Base-by-base conservation (phyloP, 768 basidiomycete genomes). In the Termitomyces bulborhizus region DNA sequence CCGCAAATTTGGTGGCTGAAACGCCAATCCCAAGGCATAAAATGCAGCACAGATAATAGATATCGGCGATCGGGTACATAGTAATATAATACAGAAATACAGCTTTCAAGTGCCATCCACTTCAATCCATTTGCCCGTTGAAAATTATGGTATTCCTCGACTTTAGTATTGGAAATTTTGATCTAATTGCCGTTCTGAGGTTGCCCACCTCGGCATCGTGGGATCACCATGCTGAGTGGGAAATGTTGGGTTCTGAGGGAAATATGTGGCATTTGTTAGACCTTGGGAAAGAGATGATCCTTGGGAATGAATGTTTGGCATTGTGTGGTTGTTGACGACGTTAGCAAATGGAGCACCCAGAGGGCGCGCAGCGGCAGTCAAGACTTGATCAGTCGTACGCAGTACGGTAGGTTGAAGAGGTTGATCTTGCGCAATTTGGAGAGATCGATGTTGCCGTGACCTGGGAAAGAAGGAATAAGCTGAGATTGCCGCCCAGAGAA, bases 101-200 rank as follows among this genome's bases (percentile, higher is more conserved):
- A 48, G 29, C 21, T 18, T 15, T 55, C 18, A 34, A 11, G 6
- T 34, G 34, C 29, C 29, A 45, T 43, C 29, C 32, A 27, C 34
- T 34, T 32, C 31, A 8, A 32, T 32, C 31, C 31, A 8, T 18
- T 37, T 24, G 15, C 37, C 18, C 5, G 26, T 32, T 8, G n/a
- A 9, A 54, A 42, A 51, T 29, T 29, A 1, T 29, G 31, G 34
- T 18, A 15, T 43, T 53, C 15, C 26, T 51, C 15, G n/a, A 31
- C 31, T 44, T 54, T 53, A 55, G 2, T 40, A 56, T 41, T 43
- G 60, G 45, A 54, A 60, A 21, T 54, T 56, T 47, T 57, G 60
- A 34, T 54, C 58, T 26, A 60, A 60, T 26, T 66, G 59, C 26
- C 60, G 59, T 52, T 63, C 64, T 50, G 64, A 64, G 12, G 64